phyloP scores from a whole-genome alignment of 805 yeast species.

The Teunomyces barrocoloradensis region DNA sequence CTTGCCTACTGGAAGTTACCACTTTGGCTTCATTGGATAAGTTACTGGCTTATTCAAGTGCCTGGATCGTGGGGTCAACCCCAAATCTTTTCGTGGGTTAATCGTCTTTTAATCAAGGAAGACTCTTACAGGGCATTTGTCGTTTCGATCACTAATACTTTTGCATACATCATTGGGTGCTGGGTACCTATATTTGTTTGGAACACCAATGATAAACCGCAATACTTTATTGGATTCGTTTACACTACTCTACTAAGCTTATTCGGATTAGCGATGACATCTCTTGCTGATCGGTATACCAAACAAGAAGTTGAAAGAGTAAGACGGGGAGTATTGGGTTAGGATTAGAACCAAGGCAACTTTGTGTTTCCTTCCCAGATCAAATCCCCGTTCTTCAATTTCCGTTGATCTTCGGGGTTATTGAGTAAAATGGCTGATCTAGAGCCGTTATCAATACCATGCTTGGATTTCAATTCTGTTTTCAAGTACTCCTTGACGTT shows the following conservation, averaged over 20 bases:
- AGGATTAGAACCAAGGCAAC: conserved; percentile 38
- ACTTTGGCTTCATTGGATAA: conserved; percentile 18
- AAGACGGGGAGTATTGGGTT: not conserved
- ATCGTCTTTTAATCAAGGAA: conserved; percentile 19
- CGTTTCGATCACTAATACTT: conserved; percentile 39
- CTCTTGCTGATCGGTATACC: conserved; percentile 17
- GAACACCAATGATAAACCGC: conserved; percentile 35
- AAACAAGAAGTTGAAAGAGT: conserved; percentile 15
- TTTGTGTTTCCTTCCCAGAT: conserved; percentile 44
- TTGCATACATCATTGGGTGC: conserved; percentile 41
- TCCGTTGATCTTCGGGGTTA: conserved; percentile 22
- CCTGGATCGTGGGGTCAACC: conserved; percentile 22
- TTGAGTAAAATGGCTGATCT: conserved; percentile 33
- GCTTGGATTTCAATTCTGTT: conserved; percentile 13
- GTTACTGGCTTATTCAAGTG: conserved; percentile 15
- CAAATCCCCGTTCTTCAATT: conserved; percentile 22
- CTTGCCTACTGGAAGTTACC: conserved; percentile 20
- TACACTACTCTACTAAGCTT: conserved; percentile 33
- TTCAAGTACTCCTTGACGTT: conserved; percentile 14
- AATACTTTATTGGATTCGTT: conserved; percentile 36
- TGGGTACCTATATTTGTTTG: conserved; percentile 44
- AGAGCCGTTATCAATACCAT: conserved; percentile 33
- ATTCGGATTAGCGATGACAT: conserved; percentile 30
- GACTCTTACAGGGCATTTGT: conserved; percentile 34
- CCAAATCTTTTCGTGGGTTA: conserved; percentile 21